phyloP scores from a whole-genome alignment of 371 early-diverging fungal species.

The Apophysomyces sp. region DNA sequence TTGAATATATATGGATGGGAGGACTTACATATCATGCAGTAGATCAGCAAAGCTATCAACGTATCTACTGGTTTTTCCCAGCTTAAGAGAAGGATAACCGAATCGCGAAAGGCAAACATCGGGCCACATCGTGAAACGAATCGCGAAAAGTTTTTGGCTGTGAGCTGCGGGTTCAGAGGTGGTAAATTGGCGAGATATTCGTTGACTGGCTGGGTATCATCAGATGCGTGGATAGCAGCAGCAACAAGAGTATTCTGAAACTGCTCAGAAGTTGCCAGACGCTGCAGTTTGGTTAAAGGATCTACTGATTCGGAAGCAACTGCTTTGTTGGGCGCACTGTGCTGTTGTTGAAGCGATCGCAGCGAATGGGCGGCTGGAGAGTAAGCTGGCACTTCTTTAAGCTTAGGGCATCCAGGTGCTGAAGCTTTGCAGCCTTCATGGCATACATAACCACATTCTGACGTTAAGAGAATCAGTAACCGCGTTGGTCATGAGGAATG shows the following conservation, averaged over 20 bases:
- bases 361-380: slow-evolving; percentile 28
- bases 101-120: slow-evolving; percentile 42
- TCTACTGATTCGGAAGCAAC: neutral
- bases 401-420: neutral
- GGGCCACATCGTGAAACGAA: slow-evolving; percentile 46
- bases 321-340: neutral
- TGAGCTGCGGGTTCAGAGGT: slow-evolving; percentile 38
- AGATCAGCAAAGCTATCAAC: slow-evolving; percentile 29
- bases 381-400: slow-evolving; percentile 3
- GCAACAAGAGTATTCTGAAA: slow-evolving; percentile 36
- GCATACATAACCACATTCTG: slow-evolving; percentile 13
- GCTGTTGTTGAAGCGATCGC: slow-evolving; percentile 19
- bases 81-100: slow-evolving; percentile 38
- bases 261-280: slow-evolving; percentile 20
- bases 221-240: slow-evolving; percentile 38
- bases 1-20: neutral
- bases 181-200: slow-evolving; percentile 39
- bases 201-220: slow-evolving; percentile 22
- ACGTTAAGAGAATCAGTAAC: neutral
- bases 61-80: slow-evolving; percentile 49
- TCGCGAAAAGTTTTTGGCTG: slow-evolving; percentile 45
- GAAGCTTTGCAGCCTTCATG: slow-evolving; percentile 10
- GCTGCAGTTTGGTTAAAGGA: neutral
- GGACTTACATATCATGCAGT: slow-evolving; percentile 41
- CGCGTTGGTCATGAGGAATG: neutral